Evolutionary conservation across 768 basidiomycete species (phyloP), one percentile per base, ranked within the genome.

Genomic region (Suillus decipiens): DNA sequence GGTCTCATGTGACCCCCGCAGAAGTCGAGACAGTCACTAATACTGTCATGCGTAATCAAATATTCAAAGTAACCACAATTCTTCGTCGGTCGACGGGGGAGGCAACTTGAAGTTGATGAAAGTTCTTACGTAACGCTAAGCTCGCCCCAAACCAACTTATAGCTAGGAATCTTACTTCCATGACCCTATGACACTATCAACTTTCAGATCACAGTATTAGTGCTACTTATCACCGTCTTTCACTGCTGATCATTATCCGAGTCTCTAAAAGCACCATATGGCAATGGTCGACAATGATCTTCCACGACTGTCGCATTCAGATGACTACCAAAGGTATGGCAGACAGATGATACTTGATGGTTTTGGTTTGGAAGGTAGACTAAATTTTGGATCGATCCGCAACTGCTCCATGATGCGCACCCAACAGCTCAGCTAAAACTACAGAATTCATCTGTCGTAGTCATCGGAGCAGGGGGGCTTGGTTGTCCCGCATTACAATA

Each of bases 401-500:
- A 7, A 19, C 4, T 5, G 0, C 28, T 50, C 7, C 5, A 10
- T 36, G 9, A 54, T 51, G 69, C 65, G 67, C 8, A 28, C 58
- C 39, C 42, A 55, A 19, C 69, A 96, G 96, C 92, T 22, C 96
- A 99, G 74, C 74, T 95, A 47, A 93, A 89, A 73, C 79, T 99
- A 11, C 87, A 87, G 63, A 70, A 79, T 9, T 86, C 95, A 0
- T 87, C 88, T 2, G 88, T 96, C 2, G 87, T 88, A 17, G 93
- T 99, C 4, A 86, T 98, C 4, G 97, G 97, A 33, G 97, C 96
- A 17, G 97, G 97, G 0, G 97, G 97, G 10, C 82, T 99, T 14
- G 97, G 97, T 12, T 99, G 97, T 74, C 95, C 97, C 54, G 93
- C 93, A 45, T 80, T 99, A 53, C 94, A 97, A 71, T 97, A 99